Conservation (phyloP, 139 green algal genomes). For the Chlamydomonas schloesseri region DNA sequence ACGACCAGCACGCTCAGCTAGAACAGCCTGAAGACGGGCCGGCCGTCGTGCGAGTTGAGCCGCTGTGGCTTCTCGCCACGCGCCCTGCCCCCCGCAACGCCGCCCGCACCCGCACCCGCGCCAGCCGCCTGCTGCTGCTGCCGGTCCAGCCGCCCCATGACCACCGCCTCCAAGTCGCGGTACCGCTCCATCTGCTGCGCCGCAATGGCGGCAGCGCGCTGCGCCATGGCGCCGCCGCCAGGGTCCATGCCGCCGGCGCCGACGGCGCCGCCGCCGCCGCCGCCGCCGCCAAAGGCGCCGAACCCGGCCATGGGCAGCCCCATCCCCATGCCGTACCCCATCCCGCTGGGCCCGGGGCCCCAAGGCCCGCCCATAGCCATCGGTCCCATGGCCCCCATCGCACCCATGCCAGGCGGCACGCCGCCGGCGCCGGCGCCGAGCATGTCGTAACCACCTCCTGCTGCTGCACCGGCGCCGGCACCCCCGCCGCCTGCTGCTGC, state of each 20-base stretch:
- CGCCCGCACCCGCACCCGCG: no score
- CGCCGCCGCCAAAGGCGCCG: background rate
- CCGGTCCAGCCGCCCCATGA: background rate
- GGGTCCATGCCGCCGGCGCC: background rate
- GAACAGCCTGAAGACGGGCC: conserved; percentile 20
- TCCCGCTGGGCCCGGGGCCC: no score
- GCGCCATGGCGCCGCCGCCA: background rate
- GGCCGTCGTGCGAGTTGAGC: conserved; percentile 7
- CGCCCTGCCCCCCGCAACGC: background rate
- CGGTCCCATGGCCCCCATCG: background rate
- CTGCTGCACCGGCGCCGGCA: no score
- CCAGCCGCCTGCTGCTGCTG: background rate
- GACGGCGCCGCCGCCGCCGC: no score
- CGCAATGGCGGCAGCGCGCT: background rate
- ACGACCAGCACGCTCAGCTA: no score
- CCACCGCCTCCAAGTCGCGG: background rate
- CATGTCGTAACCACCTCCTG: background rate
- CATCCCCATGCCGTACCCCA: background rate
- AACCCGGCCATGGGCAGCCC: background rate
- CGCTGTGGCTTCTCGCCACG: background rate
- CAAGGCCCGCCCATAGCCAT: no score
- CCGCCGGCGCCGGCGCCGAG: background rate
- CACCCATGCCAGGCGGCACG: background rate
- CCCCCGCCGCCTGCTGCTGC: no score
- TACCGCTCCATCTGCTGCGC: conserved; percentile 5